Percentiles rank a stretch among this genome's conserved stretches.
Conservation (phyloP, 176 grass and related monocot genomes). For the Lolium multiflorum region DNA sequence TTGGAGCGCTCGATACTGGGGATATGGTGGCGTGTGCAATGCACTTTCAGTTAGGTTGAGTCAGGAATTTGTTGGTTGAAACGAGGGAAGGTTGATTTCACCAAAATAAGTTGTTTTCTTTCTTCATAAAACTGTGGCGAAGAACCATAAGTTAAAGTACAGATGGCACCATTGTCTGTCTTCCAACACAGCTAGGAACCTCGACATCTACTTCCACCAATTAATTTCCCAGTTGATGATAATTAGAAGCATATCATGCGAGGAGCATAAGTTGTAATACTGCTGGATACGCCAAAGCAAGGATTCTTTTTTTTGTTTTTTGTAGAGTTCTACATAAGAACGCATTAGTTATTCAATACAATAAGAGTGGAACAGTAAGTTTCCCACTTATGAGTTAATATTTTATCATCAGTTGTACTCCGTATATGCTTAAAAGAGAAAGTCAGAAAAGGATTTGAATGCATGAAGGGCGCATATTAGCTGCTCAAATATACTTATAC, state of each 20-base stretch:
- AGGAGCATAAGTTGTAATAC: not conserved
- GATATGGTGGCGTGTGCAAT: not conserved
- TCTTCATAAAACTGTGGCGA: too few species aligned
- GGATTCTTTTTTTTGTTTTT: not conserved
- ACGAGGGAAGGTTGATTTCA: not conserved
- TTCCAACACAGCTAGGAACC: too few species aligned
- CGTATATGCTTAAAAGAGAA: conserved; percentile 26
- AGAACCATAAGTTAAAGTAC: too few species aligned
- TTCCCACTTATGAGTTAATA: not conserved
- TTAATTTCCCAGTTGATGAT: not conserved
- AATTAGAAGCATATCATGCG: not conserved
- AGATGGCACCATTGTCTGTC: too few species aligned
- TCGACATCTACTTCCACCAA: not conserved
- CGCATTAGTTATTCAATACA: not conserved
- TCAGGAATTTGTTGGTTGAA: not conserved
- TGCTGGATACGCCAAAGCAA: not conserved
- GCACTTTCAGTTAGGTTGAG: not conserved
- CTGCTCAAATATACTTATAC: not conserved
- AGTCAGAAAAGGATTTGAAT: not conserved
- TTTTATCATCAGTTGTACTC: conserved; percentile 31
- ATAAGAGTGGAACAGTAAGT: conserved; percentile 13
- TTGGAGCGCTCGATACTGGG: not conserved
- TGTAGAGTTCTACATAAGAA: conserved; percentile 3
- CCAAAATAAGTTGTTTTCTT: too few species aligned
- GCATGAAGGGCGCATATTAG: not conserved